A percentile compares a stretch with the other conserved stretches of the same genome.
Evolutionary conservation across 2,329 filamentous ascomycete genomes (phyloP).

Genomic region (Periconia sp.): DNA sequence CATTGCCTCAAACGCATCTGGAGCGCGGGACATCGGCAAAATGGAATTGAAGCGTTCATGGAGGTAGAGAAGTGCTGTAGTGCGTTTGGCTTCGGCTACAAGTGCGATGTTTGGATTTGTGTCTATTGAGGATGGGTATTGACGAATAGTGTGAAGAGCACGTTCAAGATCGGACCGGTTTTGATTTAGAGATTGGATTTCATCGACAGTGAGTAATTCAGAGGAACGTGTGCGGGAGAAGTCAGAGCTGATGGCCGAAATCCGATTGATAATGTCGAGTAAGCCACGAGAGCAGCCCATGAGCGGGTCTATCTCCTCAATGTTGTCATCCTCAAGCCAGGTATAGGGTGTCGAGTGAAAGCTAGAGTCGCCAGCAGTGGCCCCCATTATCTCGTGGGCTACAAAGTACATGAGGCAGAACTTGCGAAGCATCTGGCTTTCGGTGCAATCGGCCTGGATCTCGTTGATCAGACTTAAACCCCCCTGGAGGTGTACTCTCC

Average conservation of each 20-base stretch:
- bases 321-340: conserved; percentile 28
- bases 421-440: conserved; percentile 23
- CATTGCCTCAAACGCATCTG: conserved; percentile 6
- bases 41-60: conserved; percentile 14
- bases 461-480: conserved; percentile 32
- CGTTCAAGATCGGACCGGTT: not conserved
- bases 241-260: conserved; percentile 27
- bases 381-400: conserved; percentile 42
- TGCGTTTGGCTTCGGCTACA: conserved; percentile 37
- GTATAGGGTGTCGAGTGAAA: conserved; percentile 7
- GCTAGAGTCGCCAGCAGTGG: conserved; percentile 18
- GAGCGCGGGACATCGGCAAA: no score
- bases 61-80: conserved; percentile 38
- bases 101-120: conserved; percentile 20
- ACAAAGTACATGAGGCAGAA: conserved; percentile 41
- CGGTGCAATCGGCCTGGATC: conserved; percentile 9
- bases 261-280: conserved; percentile 10
- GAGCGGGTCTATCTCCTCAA: conserved; percentile 34
- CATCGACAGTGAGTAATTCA: not conserved
- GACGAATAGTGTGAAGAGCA: conserved; percentile 9
- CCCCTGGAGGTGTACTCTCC: conserved; percentile 39
- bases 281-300: conserved; percentile 41
- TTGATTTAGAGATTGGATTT: not conserved
- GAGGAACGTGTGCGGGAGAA: not conserved
- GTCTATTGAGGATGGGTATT: not conserved